A percentile compares a stretch with the other conserved stretches of the same genome.
phyloP scores from a whole-genome alignment of 2,329 filamentous ascomycete genomes.

The Talaromyces sp. region DNA sequence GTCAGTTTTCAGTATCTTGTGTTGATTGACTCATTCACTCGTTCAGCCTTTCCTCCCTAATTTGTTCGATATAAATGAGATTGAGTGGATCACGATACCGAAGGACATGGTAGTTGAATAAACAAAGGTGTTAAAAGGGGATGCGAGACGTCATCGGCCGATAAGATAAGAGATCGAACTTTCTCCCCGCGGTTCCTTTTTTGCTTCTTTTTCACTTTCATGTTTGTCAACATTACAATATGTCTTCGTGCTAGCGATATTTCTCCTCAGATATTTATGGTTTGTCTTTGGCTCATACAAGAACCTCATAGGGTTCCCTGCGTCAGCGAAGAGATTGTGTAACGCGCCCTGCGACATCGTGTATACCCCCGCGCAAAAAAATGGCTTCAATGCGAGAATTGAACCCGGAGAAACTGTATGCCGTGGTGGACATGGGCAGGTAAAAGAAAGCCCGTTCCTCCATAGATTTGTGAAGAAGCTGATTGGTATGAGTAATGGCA shows the following conservation, averaged over 20 bases:
- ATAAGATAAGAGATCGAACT: slow-evolving; percentile 1
- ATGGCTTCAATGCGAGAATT: slow-evolving; percentile 13
- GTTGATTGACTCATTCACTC: not conserved
- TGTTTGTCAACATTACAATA: not conserved
- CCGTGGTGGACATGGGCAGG: slow-evolving; percentile 43
- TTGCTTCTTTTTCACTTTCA: not conserved
- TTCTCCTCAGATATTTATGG: not conserved
- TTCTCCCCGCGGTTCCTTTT: not conserved
- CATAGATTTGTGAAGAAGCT: not conserved
- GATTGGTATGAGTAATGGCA: slow-evolving; percentile 63
- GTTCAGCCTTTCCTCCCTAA: not conserved
- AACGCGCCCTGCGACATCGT: not conserved
- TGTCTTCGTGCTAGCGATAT: not conserved
- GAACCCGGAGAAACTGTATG: slow-evolving; percentile 29
- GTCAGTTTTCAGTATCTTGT: not conserved
- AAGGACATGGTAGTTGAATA: not conserved
- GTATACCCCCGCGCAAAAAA: not conserved
- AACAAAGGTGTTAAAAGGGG: not conserved
- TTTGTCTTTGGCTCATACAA: not conserved
- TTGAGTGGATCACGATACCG: not conserved
- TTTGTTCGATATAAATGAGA: not conserved
- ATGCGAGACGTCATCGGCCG: not conserved
- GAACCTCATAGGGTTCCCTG: not conserved
- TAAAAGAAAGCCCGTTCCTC: slow-evolving; percentile 21
- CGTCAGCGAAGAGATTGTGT: not conserved